A percentile compares a stretch with the other conserved stretches of the same genome.
Evolutionary conservation across 2,329 filamentous ascomycete genomes (phyloP).

Genomic region (Ceratocystis cubensis): DNA sequence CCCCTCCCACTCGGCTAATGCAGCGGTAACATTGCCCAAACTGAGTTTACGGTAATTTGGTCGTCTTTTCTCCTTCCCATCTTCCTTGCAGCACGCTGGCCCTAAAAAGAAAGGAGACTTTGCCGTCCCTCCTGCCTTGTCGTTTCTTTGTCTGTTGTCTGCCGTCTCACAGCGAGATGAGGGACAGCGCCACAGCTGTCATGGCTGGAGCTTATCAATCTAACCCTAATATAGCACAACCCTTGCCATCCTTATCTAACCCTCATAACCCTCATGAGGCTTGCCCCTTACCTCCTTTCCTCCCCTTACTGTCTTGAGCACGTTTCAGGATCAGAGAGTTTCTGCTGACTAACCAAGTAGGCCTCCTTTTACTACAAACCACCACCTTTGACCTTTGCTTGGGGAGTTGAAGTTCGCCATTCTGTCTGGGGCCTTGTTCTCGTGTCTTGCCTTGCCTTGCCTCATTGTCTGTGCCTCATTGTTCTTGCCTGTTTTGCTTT

Average conservation of each 20-base stretch:
- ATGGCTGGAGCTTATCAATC: background rate
- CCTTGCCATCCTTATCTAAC: background rate
- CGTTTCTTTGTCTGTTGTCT: too few relatives aligned
- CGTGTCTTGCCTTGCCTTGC: background rate
- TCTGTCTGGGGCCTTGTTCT: background rate
- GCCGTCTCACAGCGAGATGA: too few relatives aligned
- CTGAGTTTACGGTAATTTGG: too few relatives aligned
- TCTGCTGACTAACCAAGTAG: background rate
- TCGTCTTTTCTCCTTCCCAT: too few relatives aligned
- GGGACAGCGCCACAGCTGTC: too few relatives aligned
- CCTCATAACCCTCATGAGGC: background rate
- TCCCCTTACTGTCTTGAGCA: conserved; percentile 12
- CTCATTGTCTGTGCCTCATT: background rate
- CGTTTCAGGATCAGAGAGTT: conserved; percentile 6
- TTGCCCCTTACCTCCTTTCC: background rate
- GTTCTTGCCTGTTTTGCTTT: background rate
- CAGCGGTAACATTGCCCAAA: too few relatives aligned
- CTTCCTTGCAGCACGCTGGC: too few relatives aligned
- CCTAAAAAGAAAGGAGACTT: too few relatives aligned
- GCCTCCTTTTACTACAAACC: background rate
- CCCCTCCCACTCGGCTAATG: too few relatives aligned
- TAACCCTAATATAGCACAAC: background rate
- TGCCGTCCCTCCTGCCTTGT: too few relatives aligned
- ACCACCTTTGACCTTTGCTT: background rate
- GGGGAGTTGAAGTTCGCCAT: too few relatives aligned